phyloP scores from a whole-genome alignment of 2,329 filamentous ascomycete species.

The Epichloe gansuensis region DNA sequence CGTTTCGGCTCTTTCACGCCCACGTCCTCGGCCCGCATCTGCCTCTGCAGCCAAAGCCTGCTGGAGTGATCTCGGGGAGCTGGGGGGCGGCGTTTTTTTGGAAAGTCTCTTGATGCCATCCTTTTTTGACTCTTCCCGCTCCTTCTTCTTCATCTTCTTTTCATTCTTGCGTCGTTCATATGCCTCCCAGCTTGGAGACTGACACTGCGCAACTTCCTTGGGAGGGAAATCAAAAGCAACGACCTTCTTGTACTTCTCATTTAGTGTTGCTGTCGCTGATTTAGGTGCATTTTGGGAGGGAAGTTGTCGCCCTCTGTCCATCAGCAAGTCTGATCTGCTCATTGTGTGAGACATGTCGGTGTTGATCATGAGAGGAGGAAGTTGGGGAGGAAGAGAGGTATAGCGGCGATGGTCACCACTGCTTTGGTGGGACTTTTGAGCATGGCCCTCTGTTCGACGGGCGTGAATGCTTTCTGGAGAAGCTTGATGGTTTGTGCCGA shows the following conservation, averaged over 20 bases:
- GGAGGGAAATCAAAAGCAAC: slow-evolving; percentile 19
- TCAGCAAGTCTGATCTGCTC: slow-evolving; percentile 2
- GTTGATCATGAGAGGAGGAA: slow-evolving; percentile 9
- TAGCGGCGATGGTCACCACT: slow-evolving; percentile 1
- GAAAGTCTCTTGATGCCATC: slow-evolving; percentile 15
- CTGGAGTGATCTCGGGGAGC: slow-evolving; percentile 8
- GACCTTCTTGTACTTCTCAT: slow-evolving; percentile 16
- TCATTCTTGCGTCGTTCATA: slow-evolving; percentile 41
- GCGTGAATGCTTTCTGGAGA: slow-evolving; percentile 7
- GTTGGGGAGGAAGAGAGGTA: slow-evolving; percentile 5
- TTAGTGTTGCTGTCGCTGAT: slow-evolving; percentile 6
- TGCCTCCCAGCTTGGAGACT: slow-evolving; percentile 50
- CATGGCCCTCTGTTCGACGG: slow-evolving; percentile 5
- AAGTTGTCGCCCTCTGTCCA: slow-evolving; percentile 6
- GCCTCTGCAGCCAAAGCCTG: slow-evolving; percentile 7
- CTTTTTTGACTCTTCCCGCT: slow-evolving; percentile 14
- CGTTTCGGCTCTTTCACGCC: slow-evolving; percentile 5
- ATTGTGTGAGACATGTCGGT: slow-evolving; percentile 4
- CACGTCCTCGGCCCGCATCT: slow-evolving; percentile 6
- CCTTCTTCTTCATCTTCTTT: slow-evolving; percentile 30
- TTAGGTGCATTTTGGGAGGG: neutral
- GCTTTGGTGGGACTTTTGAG: slow-evolving; percentile 2
- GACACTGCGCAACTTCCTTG: slow-evolving; percentile 28
- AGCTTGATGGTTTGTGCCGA: neutral
- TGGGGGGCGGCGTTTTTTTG: slow-evolving; percentile 20